phyloP scores from a whole-genome alignment of 306 rosid species.

The Luffa acutangula region DNA sequence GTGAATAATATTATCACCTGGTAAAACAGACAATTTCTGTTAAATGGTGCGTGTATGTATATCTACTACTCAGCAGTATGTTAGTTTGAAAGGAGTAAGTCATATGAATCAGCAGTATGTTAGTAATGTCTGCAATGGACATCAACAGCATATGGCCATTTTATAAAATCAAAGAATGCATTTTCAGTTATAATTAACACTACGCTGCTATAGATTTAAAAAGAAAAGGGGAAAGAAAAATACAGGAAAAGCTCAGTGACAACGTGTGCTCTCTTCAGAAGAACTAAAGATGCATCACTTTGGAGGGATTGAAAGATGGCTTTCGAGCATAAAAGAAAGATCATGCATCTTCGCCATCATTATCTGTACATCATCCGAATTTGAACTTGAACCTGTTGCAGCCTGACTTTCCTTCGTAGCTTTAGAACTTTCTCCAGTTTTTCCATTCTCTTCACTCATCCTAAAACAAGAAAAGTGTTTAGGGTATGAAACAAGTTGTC shows the following conservation, averaged over 20 bases:
- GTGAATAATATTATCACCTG: not conserved
- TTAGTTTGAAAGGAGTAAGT: not conserved
- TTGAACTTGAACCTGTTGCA: slow-evolving; percentile 29
- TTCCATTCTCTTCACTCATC: slow-evolving; percentile 7
- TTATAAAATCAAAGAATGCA: slow-evolving; percentile 7
- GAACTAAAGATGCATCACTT: slow-evolving; percentile 30
- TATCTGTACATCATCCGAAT: slow-evolving; percentile 37
- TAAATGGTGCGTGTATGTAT: not conserved
- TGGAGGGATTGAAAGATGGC: slow-evolving; percentile 51
- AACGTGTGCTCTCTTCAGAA: not conserved
- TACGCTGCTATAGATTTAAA: not conserved
- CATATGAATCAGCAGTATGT: not conserved
- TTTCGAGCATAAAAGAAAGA: slow-evolving; percentile 83
- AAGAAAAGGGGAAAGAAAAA: not conserved
- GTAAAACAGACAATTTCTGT: not conserved
- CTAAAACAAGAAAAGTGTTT: slow-evolving; percentile 12
- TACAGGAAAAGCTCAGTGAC: not conserved
- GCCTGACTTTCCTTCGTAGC: slow-evolving; percentile 7
- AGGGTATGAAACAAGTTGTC: not conserved
- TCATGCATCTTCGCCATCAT: slow-evolving; percentile 77
- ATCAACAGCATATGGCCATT: not conserved
- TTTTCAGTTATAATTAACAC: not conserved
- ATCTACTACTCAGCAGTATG: not conserved
- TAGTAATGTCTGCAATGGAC: not conserved
- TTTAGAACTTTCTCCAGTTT: slow-evolving; percentile 15